phyloP scores from a whole-genome alignment of 352 stramenopile genomes.

The Nothophytophthora sp. region DNA sequence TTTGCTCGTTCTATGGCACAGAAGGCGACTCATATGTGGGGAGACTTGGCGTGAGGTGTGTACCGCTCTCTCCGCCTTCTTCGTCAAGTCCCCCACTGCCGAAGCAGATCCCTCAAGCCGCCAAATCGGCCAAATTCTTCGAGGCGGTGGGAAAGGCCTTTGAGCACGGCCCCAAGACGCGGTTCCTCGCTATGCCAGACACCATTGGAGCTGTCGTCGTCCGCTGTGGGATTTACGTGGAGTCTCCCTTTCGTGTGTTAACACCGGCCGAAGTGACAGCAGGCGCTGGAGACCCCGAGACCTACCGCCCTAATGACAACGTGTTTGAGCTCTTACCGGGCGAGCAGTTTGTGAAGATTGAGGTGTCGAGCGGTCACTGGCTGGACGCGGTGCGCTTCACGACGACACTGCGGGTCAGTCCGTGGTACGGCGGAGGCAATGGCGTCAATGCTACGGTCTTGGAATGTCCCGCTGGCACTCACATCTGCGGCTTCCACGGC shows the following conservation, averaged over 20 bases:
- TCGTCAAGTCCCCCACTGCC: background rate
- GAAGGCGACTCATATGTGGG: constrained; percentile 32
- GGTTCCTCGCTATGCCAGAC: background rate
- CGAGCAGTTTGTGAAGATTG: constrained; percentile 25
- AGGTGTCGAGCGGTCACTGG: constrained; percentile 31
- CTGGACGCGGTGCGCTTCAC: constrained; percentile 31
- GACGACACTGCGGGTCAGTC: too few relatives aligned
- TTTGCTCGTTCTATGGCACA: constrained; percentile 39
- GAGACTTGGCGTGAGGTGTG: constrained; percentile 35
- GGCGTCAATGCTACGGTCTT: too few relatives aligned
- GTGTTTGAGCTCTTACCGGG: constrained; percentile 30
- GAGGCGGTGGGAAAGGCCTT: background rate
- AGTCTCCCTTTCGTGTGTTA: constrained; percentile 18
- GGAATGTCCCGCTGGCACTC: too few relatives aligned
- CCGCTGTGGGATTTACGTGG: constrained; percentile 23
- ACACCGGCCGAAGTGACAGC: constrained; percentile 5
- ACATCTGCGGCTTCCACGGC: too few relatives aligned
- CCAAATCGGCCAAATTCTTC: background rate
- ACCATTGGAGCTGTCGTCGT: constrained; percentile 17
- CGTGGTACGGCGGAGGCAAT: too few relatives aligned
- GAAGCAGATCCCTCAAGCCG: too few relatives aligned
- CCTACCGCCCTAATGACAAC: constrained; percentile 22
- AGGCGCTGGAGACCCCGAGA: background rate
- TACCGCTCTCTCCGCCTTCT: background rate
- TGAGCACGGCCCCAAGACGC: background rate